A percentile compares a stretch with the other conserved stretches of the same genome.
These are phyloP conservation scores for Hygrophorus pudorinus DNA, from an alignment of 768 basidiomycete species.

Conservation along the genomic window DNA sequence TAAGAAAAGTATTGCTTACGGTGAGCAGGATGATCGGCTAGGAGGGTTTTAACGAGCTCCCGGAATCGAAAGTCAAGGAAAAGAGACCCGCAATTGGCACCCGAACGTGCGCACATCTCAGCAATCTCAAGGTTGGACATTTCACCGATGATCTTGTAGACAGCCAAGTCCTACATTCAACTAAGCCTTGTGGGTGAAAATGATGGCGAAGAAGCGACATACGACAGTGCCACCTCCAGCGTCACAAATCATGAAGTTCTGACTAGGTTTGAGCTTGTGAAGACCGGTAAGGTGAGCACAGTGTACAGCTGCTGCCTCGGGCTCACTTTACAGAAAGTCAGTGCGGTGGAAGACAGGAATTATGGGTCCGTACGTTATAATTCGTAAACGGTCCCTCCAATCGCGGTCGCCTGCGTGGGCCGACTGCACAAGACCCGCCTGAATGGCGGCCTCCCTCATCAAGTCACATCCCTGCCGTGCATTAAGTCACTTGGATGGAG, in stretches of 20 bases:
- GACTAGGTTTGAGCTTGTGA: conserved; percentile 68
- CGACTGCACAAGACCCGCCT: conserved; percentile 69
- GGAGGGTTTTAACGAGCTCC: conserved; percentile 62
- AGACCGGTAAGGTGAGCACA: conserved; percentile 75
- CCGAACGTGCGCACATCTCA: conserved; percentile 81
- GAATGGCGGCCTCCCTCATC: conserved; percentile 79
- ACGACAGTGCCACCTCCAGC: conserved; percentile 53
- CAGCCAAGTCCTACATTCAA: conserved; percentile 27
- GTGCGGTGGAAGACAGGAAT: neutral
- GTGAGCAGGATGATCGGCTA: conserved; percentile 79
- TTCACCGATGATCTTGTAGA: conserved; percentile 75
- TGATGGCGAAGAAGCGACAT: conserved; percentile 15
- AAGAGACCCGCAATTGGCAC: conserved; percentile 79
- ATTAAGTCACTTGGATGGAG: no score
- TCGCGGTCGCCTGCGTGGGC: conserved; percentile 55
- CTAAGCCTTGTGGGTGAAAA: conserved; percentile 9
- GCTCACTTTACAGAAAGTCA: conserved; percentile 22
- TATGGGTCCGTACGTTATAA: conserved; percentile 52
- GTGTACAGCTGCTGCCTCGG: conserved; percentile 87
- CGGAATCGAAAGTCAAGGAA: conserved; percentile 84
- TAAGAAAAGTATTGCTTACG: conserved; percentile 7
- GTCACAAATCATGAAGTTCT: conserved; percentile 89
- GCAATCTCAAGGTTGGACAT: conserved; percentile 81
- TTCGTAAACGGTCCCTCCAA: conserved; percentile 75
- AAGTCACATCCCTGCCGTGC: conserved; percentile 50